Conservation (phyloP, 208 protist species). For the Trypanosoma mega region DNA sequence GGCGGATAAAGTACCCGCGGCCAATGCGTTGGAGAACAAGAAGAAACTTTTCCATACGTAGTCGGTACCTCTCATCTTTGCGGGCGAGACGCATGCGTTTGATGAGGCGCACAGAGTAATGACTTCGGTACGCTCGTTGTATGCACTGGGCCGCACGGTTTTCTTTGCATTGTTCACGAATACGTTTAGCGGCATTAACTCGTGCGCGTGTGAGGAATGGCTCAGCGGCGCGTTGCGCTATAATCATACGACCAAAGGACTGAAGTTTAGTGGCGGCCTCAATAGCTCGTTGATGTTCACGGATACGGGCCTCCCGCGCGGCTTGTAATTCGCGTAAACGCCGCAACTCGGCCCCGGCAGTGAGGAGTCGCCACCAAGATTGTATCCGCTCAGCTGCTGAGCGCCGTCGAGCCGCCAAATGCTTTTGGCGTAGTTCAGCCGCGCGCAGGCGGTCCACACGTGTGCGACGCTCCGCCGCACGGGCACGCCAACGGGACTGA, state of each 20-base stretch:
- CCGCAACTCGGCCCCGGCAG: constrained; percentile 22
- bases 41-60: constrained; percentile 6
- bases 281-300: constrained; percentile 43
- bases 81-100: constrained; percentile 6
- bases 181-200: constrained; percentile 47
- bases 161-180: constrained; percentile 30
- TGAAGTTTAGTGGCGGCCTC: constrained; percentile 69
- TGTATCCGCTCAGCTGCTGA: constrained; percentile 29
- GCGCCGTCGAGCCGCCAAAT: constrained; percentile 21
- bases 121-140: constrained; percentile 60
- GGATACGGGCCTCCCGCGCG: constrained; percentile 36
- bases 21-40: constrained; percentile 55
- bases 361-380: constrained; percentile 31
- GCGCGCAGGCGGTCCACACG: constrained; percentile 20
- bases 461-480: constrained; percentile 24
- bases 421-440: constrained; percentile 16
- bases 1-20: constrained; percentile 53
- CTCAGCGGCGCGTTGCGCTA: constrained; percentile 30
- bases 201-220: constrained; percentile 48
- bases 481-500: constrained; percentile 62
- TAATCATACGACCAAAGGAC: constrained; percentile 68
- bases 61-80: neutral
- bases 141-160: constrained; percentile 46
- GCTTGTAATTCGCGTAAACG: constrained; percentile 27
- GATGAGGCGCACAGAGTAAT: constrained; percentile 39